Percentiles rank a stretch among this genome's conserved stretches.
These are phyloP conservation scores for Naganishia liquefaciens DNA, from an alignment of 1,284 basidiomycete genomes.

Conservation along the genomic window DNA sequence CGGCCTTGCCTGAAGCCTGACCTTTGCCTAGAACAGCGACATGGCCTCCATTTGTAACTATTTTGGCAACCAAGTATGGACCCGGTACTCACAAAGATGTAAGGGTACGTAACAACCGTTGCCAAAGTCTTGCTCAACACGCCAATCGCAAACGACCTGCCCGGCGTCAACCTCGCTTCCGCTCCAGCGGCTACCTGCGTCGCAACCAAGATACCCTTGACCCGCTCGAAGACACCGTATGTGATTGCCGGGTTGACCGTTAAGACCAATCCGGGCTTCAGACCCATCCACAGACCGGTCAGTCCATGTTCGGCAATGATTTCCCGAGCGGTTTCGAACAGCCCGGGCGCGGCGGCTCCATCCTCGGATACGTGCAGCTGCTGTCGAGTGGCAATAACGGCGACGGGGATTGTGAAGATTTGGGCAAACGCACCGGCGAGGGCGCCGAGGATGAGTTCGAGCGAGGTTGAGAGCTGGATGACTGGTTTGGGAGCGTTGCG, in stretches of 20 bases:
- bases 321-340: slow-evolving; percentile 72
- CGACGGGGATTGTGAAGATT: slow-evolving; percentile 97
- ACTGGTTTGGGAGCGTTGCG: slow-evolving; percentile 49
- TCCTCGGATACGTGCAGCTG: slow-evolving; percentile 67
- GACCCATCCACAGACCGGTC: slow-evolving; percentile 88
- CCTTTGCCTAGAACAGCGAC: slow-evolving; percentile 69
- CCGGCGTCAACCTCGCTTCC: slow-evolving; percentile 56
- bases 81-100: slow-evolving; percentile 49
- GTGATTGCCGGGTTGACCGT: slow-evolving; percentile 98
- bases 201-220: slow-evolving; percentile 64
- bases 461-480: slow-evolving; percentile 65
- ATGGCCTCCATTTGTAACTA: not conserved
- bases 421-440: slow-evolving; percentile 91
- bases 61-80: not conserved
- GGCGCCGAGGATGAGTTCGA: slow-evolving; percentile 86
- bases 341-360: slow-evolving; percentile 41
- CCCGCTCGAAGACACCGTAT: slow-evolving; percentile 90
- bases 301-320: slow-evolving; percentile 92
- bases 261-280: slow-evolving; percentile 88
- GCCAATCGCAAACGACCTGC: slow-evolving; percentile 82
- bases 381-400: slow-evolving; percentile 96
- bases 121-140: slow-evolving; percentile 93
- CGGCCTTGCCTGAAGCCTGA: slow-evolving; percentile 79
- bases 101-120: slow-evolving; percentile 71
- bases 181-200: slow-evolving; percentile 33